These are phyloP conservation scores for Candida railenensis DNA, from an alignment of 805 yeast genomes.

Conservation along the genomic window DNA sequence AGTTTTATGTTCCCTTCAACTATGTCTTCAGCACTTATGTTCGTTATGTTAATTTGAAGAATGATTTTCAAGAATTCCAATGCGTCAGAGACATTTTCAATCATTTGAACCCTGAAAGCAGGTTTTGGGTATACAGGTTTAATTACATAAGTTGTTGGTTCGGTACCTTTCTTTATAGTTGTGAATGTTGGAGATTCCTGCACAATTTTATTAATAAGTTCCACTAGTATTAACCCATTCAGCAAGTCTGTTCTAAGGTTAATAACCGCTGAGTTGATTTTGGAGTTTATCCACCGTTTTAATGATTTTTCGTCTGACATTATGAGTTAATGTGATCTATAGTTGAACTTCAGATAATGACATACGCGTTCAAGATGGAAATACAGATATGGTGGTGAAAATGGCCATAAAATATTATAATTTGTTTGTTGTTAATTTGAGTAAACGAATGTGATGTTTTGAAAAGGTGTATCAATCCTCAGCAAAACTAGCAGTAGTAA, in stretches of 20 bases:
- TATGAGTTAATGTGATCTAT: background rate
- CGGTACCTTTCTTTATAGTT: background rate
- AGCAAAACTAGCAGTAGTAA: too few relatives aligned
- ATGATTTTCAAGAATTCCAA: constrained; percentile 41
- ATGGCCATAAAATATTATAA: background rate
- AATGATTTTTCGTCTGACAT: constrained; percentile 41
- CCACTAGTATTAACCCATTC: constrained; percentile 40
- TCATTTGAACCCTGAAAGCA: constrained; percentile 40
- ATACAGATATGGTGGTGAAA: background rate
- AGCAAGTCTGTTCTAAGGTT: constrained; percentile 32
- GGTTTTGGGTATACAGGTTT: constrained; percentile 38
- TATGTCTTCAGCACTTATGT: constrained; percentile 50
- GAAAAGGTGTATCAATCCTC: background rate
- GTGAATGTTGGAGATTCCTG: constrained; percentile 14
- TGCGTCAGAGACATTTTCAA: constrained; percentile 46
- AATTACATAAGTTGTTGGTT: constrained; percentile 21
- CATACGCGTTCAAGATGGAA: background rate
- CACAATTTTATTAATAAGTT: constrained; percentile 34
- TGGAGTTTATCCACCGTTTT: constrained; percentile 48
- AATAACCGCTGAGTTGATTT: constrained; percentile 23
- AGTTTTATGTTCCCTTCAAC: constrained; percentile 48
- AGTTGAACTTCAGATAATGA: background rate
- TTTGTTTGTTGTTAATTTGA: background rate
- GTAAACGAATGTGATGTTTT: background rate
- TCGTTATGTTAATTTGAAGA: constrained; percentile 39